These are phyloP conservation scores for Chaetomiaceae sp. DNA, from an alignment of 2,329 filamentous ascomycete species.

Conservation along the genomic window DNA sequence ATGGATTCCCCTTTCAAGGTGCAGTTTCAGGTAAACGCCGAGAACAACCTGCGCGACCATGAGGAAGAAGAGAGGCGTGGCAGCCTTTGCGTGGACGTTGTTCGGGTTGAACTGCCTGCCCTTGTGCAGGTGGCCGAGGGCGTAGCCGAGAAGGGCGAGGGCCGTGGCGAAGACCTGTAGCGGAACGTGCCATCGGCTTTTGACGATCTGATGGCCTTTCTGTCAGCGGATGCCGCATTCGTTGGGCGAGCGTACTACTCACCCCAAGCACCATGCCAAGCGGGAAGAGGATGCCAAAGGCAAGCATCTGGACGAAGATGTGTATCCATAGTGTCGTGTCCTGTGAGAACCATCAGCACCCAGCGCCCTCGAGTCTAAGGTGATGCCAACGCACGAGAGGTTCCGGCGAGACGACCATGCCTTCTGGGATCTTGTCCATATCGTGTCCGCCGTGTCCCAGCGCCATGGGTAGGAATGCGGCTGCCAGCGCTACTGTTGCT, in stretches of 20 bases:
- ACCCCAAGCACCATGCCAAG: slow-evolving; percentile 93
- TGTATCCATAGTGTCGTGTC: slow-evolving; percentile 90
- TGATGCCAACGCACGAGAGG: slow-evolving; percentile 54
- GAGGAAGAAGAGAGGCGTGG: slow-evolving; percentile 73
- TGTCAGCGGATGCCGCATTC: background rate
- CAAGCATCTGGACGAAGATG: slow-evolving; percentile 79
- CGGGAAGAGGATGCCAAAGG: slow-evolving; percentile 90
- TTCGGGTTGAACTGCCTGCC: slow-evolving; percentile 73
- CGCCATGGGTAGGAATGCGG: slow-evolving; percentile 24
- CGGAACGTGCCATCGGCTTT: slow-evolving; percentile 91
- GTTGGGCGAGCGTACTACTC: slow-evolving; percentile 34
- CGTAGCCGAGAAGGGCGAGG: slow-evolving; percentile 78
- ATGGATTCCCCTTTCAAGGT: slow-evolving; percentile 79
- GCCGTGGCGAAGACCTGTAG: slow-evolving; percentile 70
- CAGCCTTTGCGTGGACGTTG: slow-evolving; percentile 80
- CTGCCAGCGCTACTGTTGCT: slow-evolving; percentile 14
- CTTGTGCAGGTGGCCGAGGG: slow-evolving; percentile 84
- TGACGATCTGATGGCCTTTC: slow-evolving; percentile 61
- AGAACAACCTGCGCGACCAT: slow-evolving; percentile 71
- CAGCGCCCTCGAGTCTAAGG: slow-evolving; percentile 27
- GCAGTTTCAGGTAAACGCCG: slow-evolving; percentile 82
- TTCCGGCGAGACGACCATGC: slow-evolving; percentile 63
- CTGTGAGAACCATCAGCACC: slow-evolving; percentile 32
- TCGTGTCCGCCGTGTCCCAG: slow-evolving; percentile 45
- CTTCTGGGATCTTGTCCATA: slow-evolving; percentile 58